Evolutionary conservation across 257 asterid species (phyloP).

Genomic region (Euphrasia confusa): DNA sequence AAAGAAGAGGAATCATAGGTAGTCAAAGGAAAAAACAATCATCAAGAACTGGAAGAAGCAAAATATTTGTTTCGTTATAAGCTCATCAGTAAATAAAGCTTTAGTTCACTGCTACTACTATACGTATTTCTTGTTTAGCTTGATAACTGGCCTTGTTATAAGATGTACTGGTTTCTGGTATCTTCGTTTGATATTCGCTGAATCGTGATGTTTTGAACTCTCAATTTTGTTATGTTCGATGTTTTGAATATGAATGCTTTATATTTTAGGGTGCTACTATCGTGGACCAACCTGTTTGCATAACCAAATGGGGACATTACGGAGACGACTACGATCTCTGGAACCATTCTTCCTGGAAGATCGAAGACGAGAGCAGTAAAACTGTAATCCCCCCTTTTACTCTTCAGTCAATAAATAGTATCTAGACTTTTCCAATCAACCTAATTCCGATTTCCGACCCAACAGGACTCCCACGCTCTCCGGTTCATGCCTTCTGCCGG

Average conservation of each 20-base stretch:
- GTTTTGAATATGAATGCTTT: constrained; percentile 12
- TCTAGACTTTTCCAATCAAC: neutral
- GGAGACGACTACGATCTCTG: constrained; percentile 58
- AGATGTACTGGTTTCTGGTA: neutral
- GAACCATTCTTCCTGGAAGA: constrained; percentile 66
- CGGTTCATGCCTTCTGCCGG: constrained; percentile 67
- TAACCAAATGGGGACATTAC: constrained; percentile 78
- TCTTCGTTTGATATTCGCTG: too few relatives aligned
- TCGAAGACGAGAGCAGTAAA: constrained; percentile 47
- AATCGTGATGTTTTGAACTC: neutral
- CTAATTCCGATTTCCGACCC: neutral
- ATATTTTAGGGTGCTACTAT: constrained; percentile 72
- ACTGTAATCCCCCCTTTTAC: constrained; percentile 32
- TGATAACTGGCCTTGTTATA: neutral
- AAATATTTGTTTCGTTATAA: too few relatives aligned
- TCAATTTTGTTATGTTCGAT: too few relatives aligned
- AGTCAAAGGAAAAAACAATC: too few relatives aligned
- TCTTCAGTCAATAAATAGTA: constrained; percentile 3
- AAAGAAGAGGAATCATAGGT: too few relatives aligned
- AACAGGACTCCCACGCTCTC: constrained; percentile 31
- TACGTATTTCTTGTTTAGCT: neutral
- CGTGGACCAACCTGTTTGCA: constrained; percentile 85
- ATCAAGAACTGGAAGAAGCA: too few relatives aligned
- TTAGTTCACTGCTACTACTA: neutral
- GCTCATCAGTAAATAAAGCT: neutral